A percentile compares a stretch with the other conserved stretches of the same genome.
These are phyloP conservation scores for Artomyces pyxidatus DNA, from an alignment of 768 basidiomycete species.

Conservation along the genomic window DNA sequence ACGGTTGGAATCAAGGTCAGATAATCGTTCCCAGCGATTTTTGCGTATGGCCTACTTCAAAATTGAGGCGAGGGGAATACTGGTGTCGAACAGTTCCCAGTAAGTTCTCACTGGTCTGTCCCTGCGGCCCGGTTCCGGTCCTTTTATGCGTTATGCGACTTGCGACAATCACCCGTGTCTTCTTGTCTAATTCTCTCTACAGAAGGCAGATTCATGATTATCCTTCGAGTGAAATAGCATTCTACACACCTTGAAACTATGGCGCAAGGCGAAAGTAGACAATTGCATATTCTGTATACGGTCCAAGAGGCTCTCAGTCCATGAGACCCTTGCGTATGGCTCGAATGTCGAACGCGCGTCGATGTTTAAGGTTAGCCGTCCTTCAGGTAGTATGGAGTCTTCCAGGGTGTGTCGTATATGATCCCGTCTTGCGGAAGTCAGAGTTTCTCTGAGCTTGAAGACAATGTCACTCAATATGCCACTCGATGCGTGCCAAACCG, in stretches of 20 bases:
- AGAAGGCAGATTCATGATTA: neutral
- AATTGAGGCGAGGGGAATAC: slow-evolving; percentile 52
- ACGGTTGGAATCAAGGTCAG: too few relatives aligned
- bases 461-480: neutral
- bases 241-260: slow-evolving; percentile 35
- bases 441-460: slow-evolving; percentile 36
- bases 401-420: slow-evolving; percentile 31
- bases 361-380: slow-evolving; percentile 35
- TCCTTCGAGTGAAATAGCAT: neutral
- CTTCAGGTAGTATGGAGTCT: slow-evolving; percentile 36
- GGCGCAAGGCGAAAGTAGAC: slow-evolving; percentile 31
- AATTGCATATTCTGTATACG: slow-evolving; percentile 28
- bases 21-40: too few relatives aligned
- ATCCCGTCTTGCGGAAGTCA: slow-evolving; percentile 32
- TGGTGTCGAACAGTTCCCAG: slow-evolving; percentile 71
- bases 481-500: neutral
- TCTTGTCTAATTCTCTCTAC: slow-evolving; percentile 41
- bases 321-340: slow-evolving; percentile 13
- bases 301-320: slow-evolving; percentile 18
- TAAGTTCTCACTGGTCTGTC: slow-evolving; percentile 21
- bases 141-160: slow-evolving; percentile 24
- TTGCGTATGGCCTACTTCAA: slow-evolving; percentile 30
- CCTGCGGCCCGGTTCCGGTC: neutral
- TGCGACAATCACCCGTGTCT: slow-evolving; percentile 35
- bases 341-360: slow-evolving; percentile 43